Evolutionary conservation across 495 filamentous ascomycete species (phyloP).

Genomic region (Xylaria sp.): DNA sequence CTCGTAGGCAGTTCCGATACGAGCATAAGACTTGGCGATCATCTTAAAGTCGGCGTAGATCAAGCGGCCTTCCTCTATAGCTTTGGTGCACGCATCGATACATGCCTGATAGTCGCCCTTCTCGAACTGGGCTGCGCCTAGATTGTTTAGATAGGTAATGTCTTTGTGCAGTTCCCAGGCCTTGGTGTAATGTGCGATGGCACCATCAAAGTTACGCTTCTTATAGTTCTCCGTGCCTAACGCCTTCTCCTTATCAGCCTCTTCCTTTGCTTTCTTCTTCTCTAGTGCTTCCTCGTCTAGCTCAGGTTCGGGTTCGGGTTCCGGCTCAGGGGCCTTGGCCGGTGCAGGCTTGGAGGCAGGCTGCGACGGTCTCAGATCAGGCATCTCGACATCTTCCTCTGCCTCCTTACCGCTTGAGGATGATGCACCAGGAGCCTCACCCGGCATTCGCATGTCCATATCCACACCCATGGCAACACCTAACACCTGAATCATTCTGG

Average conservation of each 20-base stretch:
- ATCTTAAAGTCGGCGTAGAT: conserved; percentile 94
- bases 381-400: conserved; percentile 81
- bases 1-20: conserved; percentile 90
- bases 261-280: conserved; percentile 88
- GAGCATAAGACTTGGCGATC: conserved; percentile 94
- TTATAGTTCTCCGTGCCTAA: conserved; percentile 96
- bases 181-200: conserved; percentile 93
- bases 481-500: conserved; percentile 91
- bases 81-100: conserved; percentile 85
- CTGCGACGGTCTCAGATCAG: conserved; percentile 62
- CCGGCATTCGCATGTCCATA: conserved; percentile 75
- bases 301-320: conserved; percentile 68
- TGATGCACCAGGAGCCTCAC: conserved; percentile 41
- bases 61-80: conserved; percentile 85
- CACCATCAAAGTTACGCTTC: conserved; percentile 93
- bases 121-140: conserved; percentile 92
- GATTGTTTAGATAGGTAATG: conserved; percentile 96
- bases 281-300: conserved; percentile 81
- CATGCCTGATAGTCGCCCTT: conserved; percentile 89
- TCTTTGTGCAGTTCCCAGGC: conserved; percentile 96
- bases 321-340: conserved; percentile 60
- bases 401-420: conserved; percentile 52
- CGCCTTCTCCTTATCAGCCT: conserved; percentile 93
- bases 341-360: conserved; percentile 51
- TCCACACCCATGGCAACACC: conserved; percentile 93